A percentile compares a stretch with the other conserved stretches of the same genome.
These are phyloP conservation scores for Diaporthe australafricana DNA, from an alignment of 2,329 filamentous ascomycete genomes.

Conservation along the genomic window DNA sequence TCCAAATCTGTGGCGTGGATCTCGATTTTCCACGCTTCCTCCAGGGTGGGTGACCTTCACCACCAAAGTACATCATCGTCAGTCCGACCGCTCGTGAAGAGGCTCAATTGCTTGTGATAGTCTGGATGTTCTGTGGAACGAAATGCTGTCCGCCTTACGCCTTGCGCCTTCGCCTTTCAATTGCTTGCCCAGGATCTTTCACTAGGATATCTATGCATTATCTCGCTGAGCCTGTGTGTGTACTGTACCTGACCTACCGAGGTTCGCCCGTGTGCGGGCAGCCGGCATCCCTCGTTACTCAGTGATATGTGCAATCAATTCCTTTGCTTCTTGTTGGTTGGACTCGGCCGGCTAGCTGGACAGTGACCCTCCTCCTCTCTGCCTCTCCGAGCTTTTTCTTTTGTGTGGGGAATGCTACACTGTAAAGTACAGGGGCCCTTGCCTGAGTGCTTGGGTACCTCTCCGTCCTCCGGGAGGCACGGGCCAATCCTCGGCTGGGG, in stretches of 20 bases:
- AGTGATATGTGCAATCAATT: neutral
- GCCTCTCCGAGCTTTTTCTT: neutral
- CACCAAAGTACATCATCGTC: neutral
- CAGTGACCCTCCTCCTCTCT: neutral
- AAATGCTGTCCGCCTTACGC: neutral
- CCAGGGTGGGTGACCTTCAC: neutral
- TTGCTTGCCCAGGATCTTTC: neutral
- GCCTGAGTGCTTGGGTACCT: too few relatives aligned
- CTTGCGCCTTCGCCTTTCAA: neutral
- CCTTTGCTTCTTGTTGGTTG: slow-evolving; percentile 3
- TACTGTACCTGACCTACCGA: neutral
- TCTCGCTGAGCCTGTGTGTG: too few relatives aligned
- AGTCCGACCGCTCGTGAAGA: neutral
- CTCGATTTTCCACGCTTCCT: slow-evolving; percentile 6
- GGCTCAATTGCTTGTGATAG: slow-evolving; percentile 12
- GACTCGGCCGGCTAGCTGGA: too few relatives aligned
- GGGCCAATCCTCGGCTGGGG: slow-evolving; percentile 21
- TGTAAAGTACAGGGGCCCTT: too few relatives aligned
- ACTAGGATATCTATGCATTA: neutral
- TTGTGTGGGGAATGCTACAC: neutral
- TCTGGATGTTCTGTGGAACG: neutral
- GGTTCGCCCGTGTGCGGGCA: neutral
- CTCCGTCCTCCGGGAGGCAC: slow-evolving; percentile 5
- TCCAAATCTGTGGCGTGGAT: slow-evolving; percentile 15
- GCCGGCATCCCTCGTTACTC: neutral